Conservation (phyloP, 495 filamentous ascomycete genomes). For the Tuber microsphaerosporum region DNA sequence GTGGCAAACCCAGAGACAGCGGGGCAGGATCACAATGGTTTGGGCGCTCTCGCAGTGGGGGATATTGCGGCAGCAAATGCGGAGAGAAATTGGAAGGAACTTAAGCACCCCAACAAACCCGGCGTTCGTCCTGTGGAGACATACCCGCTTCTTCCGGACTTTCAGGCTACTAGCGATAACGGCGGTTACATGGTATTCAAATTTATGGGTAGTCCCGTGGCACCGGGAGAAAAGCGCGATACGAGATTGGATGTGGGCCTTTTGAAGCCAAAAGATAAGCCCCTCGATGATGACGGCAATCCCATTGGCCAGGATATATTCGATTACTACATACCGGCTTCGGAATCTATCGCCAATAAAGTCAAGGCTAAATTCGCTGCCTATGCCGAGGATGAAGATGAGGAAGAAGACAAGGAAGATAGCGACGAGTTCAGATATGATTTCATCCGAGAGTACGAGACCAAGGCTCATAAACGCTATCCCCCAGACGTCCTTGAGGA, state of each 20-base stretch:
- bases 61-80: slow-evolving; percentile 54
- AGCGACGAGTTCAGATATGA: slow-evolving; percentile 65
- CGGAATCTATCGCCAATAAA: slow-evolving; percentile 41
- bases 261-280: slow-evolving; percentile 57
- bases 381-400: slow-evolving; percentile 60
- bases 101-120: slow-evolving; percentile 77
- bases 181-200: slow-evolving; percentile 83
- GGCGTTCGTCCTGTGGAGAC: slow-evolving; percentile 68
- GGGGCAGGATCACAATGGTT: slow-evolving; percentile 46
- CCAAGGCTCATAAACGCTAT: slow-evolving; percentile 59
- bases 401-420: slow-evolving; percentile 50
- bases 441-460: slow-evolving; percentile 76
- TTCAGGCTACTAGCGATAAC: slow-evolving; percentile 79
- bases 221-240: slow-evolving; percentile 58
- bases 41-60: slow-evolving; percentile 50
- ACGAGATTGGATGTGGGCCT: slow-evolving; percentile 71
- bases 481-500: slow-evolving; percentile 50
- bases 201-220: slow-evolving; percentile 73
- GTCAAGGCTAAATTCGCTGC: slow-evolving; percentile 70
- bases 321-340: slow-evolving; percentile 37
- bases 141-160: slow-evolving; percentile 77
- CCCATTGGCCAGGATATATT: slow-evolving; percentile 39
- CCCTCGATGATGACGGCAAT: slow-evolving; percentile 46
- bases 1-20: slow-evolving; percentile 64
- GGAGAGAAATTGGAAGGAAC: slow-evolving; percentile 60